These are phyloP conservation scores for Solanum etuberosum DNA, from an alignment of 257 asterid species.

Conservation along the genomic window DNA sequence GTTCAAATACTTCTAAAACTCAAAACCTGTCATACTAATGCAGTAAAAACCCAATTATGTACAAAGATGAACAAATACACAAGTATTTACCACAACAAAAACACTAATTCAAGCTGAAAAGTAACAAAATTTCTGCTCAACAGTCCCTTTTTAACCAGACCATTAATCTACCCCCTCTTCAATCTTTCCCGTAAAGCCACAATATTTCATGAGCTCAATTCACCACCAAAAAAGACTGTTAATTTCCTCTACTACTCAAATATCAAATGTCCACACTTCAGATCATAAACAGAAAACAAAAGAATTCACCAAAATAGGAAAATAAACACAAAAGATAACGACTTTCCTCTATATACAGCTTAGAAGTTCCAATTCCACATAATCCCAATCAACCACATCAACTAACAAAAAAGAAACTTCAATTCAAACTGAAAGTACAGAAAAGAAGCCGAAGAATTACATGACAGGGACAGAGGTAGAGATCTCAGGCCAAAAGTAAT, in stretches of 20 bases:
- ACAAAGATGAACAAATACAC: not conserved
- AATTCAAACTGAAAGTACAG: not conserved
- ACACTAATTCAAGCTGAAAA: not conserved
- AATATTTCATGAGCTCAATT: not conserved
- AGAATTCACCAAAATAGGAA: not conserved
- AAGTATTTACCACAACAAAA: not conserved
- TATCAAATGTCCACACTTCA: not conserved
- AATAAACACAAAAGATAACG: not conserved
- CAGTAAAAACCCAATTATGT: not conserved
- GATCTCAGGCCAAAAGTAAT: slow-evolving; percentile 90
- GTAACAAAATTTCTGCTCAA: not conserved
- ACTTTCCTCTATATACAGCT: not conserved
- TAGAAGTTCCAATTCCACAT: not conserved
- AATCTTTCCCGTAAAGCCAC: not conserved
- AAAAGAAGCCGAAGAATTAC: slow-evolving; percentile 18
- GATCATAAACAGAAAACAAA: not conserved
- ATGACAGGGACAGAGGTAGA: slow-evolving; percentile 72
- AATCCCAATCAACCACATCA: not conserved
- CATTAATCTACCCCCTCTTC: not conserved
- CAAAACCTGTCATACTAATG: not conserved
- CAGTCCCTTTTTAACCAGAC: not conserved
- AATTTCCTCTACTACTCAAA: not conserved
- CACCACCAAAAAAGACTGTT: too few species aligned
- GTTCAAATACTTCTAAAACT: not conserved
- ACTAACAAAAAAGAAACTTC: not conserved